A percentile compares a stretch with the other conserved stretches of the same genome.
Conservation (phyloP, 768 basidiomycete species). For the Chiua virens region DNA sequence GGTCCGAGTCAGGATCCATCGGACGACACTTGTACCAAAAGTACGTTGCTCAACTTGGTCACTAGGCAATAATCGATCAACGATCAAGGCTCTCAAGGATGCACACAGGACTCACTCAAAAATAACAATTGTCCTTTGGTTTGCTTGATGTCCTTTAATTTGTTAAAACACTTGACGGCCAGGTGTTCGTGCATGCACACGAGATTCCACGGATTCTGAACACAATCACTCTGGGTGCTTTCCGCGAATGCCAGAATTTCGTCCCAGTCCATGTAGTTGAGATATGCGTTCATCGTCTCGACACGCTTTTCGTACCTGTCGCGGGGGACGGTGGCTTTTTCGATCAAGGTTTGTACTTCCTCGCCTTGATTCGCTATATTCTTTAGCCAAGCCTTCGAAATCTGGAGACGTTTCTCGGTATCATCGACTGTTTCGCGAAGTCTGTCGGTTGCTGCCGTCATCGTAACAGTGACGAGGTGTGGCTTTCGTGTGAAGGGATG, state of each 20-base stretch:
- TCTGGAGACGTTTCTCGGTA: too few species aligned
- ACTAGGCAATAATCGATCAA: not conserved
- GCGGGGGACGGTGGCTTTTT: not conserved
- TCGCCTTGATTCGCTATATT: not conserved
- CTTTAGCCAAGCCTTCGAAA: not conserved
- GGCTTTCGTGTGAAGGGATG: too few species aligned
- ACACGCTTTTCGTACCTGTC: not conserved
- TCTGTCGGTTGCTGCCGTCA: not conserved
- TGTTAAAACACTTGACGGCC: not conserved
- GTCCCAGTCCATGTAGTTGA: too few species aligned
- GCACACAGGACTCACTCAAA: not conserved
- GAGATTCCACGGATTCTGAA: not conserved
- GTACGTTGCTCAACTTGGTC: not conserved
- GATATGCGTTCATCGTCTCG: not conserved
- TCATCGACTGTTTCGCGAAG: too few species aligned
- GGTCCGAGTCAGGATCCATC: too few species aligned
- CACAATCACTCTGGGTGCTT: too few species aligned
- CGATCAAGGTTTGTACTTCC: not conserved
- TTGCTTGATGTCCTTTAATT: not conserved
- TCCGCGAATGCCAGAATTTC: too few species aligned
- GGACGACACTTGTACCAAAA: too few species aligned
- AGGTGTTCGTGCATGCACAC: conserved; percentile 4
- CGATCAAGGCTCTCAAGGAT: too few species aligned
- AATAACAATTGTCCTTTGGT: not conserved
- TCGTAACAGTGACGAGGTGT: too few species aligned